These are phyloP conservation scores for Aspergillus ellipticus DNA, from an alignment of 495 filamentous ascomycete genomes.

Conservation along the genomic window DNA sequence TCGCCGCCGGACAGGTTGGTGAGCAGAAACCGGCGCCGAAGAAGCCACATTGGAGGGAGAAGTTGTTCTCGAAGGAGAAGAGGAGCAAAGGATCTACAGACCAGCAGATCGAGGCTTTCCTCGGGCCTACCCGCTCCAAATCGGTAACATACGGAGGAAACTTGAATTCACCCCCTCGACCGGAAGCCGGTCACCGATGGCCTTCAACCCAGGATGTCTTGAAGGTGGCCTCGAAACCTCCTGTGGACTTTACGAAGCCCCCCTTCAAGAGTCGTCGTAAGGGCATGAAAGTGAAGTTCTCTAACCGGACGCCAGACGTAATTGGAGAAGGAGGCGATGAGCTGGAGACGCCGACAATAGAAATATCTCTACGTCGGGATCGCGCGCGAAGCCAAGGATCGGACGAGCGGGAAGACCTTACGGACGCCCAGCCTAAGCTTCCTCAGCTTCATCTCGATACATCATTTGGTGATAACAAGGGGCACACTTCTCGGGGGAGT, in stretches of 20 bases:
- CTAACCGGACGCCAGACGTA: conserved; percentile 60
- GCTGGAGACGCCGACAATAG: conserved; percentile 60
- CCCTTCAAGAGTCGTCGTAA: conserved; percentile 45
- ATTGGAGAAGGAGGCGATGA: conserved; percentile 90
- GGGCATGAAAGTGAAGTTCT: conserved; percentile 69
- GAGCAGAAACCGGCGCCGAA: conserved; percentile 34
- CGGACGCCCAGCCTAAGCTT: conserved; percentile 2
- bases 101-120: conserved; percentile 46
- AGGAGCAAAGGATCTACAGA: conserved; percentile 28
- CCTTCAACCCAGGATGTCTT: conserved; percentile 26
- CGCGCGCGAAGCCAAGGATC: conserved; percentile 31
- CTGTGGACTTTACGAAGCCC: conserved; percentile 12
- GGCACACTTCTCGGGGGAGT: background rate
- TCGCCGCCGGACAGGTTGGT: conserved; percentile 27
- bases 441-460: conserved; percentile 38
- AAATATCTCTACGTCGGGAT: conserved; percentile 57
- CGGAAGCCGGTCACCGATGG: conserved; percentile 21
- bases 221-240: conserved; percentile 15
- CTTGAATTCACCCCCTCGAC: conserved; percentile 18
- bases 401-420: conserved; percentile 8
- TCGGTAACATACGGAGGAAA: conserved; percentile 14
- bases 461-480: conserved; percentile 29
- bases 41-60: conserved; percentile 45
- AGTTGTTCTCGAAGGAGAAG: conserved; percentile 47
- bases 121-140: conserved; percentile 30